Percentiles rank a stretch among this genome's conserved stretches.
These are phyloP conservation scores for Ophiostoma quercus DNA, from an alignment of 2,329 filamentous ascomycete species.

Conservation along the genomic window DNA sequence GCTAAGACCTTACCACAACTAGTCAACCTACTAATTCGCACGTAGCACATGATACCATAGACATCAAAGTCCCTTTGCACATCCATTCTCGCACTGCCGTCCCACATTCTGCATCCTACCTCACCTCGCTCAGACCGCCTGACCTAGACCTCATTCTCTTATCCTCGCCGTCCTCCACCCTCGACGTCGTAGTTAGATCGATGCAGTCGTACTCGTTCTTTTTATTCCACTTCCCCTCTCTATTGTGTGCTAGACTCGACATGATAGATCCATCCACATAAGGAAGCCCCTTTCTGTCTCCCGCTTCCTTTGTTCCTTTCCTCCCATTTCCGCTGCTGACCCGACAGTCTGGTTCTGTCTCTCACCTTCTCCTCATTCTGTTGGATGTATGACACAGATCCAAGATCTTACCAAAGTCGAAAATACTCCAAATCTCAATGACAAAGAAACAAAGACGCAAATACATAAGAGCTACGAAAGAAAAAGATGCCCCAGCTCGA, in stretches of 20 bases:
- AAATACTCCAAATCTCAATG: neutral
- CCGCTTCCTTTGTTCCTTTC: neutral
- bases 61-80: neutral
- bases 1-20: neutral
- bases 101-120: neutral
- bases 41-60: neutral
- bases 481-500: neutral
- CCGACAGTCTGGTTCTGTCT: slow-evolving; percentile 1
- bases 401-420: neutral
- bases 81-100: neutral
- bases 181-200: neutral
- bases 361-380: neutral
- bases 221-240: neutral
- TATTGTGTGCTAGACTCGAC: neutral
- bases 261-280: neutral
- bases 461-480: neutral
- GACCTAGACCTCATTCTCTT: neutral
- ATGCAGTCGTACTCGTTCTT: neutral
- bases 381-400: neutral
- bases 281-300: neutral
- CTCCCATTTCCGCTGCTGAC: neutral
- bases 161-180: neutral
- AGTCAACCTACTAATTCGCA: neutral
- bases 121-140: neutral
- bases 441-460: neutral